Evolutionary conservation across 495 filamentous ascomycete species (phyloP).

Genomic region (Penicillium tannophilum): DNA sequence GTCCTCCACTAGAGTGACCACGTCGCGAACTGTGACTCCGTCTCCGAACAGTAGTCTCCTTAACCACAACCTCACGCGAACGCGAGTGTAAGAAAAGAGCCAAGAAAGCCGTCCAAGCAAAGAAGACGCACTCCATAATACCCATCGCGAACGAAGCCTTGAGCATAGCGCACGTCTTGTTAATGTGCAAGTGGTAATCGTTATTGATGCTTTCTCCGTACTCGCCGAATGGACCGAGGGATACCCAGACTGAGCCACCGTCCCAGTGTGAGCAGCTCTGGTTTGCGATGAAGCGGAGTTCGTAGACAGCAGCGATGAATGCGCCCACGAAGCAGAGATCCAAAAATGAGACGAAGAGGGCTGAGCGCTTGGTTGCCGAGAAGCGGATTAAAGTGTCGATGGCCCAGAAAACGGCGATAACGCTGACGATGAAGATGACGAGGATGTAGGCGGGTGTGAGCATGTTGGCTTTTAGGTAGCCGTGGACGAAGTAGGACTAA

Average conservation of each 20-base stretch:
- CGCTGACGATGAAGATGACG: constrained; percentile 86
- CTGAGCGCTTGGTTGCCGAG: constrained; percentile 69
- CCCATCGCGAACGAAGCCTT: constrained; percentile 85
- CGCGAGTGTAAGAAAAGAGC: constrained; percentile 58
- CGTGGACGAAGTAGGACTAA: constrained; percentile 76
- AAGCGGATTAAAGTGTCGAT: constrained; percentile 81
- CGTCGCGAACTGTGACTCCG: constrained; percentile 46
- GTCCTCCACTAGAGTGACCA: constrained; percentile 30
- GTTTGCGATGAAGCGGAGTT: constrained; percentile 68
- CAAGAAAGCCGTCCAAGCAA: constrained; percentile 68
- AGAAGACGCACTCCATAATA: constrained; percentile 86
- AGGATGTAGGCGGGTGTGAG: constrained; percentile 82
- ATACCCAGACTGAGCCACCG: constrained; percentile 51
- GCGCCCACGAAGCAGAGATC: constrained; percentile 81
- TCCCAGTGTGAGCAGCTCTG: constrained; percentile 65
- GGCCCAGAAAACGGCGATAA: constrained; percentile 77
- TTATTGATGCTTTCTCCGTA: constrained; percentile 42
- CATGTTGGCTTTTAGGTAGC: constrained; percentile 65
- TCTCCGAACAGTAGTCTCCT: constrained; percentile 45
- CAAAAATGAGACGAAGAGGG: constrained; percentile 73
- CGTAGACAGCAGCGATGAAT: constrained; percentile 78
- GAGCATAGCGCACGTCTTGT: constrained; percentile 85
- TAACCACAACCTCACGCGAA: constrained; percentile 37
- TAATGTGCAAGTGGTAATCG: constrained; percentile 45
- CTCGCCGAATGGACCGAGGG: constrained; percentile 62